phyloP scores from a whole-genome alignment of 345 rosid species.

The Eucalyptus marginata region DNA sequence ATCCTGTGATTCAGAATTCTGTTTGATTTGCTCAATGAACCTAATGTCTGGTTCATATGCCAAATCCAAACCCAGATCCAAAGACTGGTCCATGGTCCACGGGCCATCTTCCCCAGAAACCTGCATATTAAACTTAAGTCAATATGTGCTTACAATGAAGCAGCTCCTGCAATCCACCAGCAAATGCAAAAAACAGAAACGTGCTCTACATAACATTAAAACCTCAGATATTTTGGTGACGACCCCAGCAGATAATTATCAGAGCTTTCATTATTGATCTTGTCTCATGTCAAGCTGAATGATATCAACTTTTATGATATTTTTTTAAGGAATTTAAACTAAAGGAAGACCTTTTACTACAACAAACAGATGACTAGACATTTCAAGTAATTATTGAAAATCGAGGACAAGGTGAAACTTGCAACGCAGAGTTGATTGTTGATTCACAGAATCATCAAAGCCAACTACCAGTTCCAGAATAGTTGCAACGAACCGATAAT shows the following conservation, averaged over 20 bases:
- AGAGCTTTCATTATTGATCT: not conserved
- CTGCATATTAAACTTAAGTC: slow-evolving; percentile 14
- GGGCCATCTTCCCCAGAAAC: slow-evolving; percentile 19
- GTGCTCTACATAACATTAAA: not conserved
- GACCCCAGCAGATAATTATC: not conserved
- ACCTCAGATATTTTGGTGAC: not conserved
- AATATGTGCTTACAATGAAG: not conserved
- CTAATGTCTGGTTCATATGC: slow-evolving; percentile 23
- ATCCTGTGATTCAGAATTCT: slow-evolving; percentile 5
- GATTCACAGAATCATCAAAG: not conserved
- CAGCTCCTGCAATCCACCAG: not conserved
- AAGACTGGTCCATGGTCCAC: slow-evolving; percentile 19
- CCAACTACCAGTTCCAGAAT: not conserved
- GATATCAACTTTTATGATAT: not conserved
- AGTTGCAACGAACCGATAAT: not conserved
- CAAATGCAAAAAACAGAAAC: not conserved
- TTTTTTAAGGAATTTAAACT: not conserved
- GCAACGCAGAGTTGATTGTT: not conserved
- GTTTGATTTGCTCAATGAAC: slow-evolving; percentile 37
- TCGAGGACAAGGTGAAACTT: not conserved
- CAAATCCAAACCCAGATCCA: slow-evolving; percentile 32
- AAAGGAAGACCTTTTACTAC: not conserved
- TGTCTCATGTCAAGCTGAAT: not conserved
- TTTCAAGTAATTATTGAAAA: not conserved
- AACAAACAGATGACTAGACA: not conserved